phyloP scores from a whole-genome alignment of 2,329 filamentous ascomycete genomes.

The Fusarium nodosum region DNA sequence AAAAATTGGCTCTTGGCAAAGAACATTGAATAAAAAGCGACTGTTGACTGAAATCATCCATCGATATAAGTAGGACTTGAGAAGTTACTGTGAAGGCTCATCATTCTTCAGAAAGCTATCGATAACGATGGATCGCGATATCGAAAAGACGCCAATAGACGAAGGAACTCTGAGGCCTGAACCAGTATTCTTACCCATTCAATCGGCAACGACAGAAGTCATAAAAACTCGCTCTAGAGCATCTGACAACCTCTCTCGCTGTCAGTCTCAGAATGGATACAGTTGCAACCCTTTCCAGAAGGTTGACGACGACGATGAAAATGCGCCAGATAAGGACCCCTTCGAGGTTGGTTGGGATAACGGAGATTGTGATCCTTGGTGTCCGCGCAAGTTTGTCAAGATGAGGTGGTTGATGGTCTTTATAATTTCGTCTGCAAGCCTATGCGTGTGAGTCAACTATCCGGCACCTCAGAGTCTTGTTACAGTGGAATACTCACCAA shows the following conservation, averaged over 20 bases:
- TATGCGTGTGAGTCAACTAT: conserved; percentile 81
- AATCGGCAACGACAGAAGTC: conserved; percentile 9
- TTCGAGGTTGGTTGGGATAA: conserved; percentile 83
- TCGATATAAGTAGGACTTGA: neutral
- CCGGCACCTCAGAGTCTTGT: neutral
- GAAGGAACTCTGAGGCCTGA: conserved; percentile 14
- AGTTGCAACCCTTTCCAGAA: conserved; percentile 52
- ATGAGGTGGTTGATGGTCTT: conserved; percentile 81
- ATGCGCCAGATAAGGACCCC: conserved; percentile 56
- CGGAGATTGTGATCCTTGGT: conserved; percentile 77
- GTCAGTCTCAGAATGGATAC: conserved; percentile 62
- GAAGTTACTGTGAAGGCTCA: neutral
- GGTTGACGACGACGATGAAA: neutral
- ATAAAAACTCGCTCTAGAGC: conserved; percentile 24
- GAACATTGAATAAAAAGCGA: neutral
- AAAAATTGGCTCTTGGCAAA: neutral
- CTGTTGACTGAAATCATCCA: neutral
- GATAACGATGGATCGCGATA: conserved; percentile 43
- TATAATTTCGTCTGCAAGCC: conserved; percentile 79
- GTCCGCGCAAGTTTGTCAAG: conserved; percentile 76
- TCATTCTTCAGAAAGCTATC: neutral
- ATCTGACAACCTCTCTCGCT: conserved; percentile 41
- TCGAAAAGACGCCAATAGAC: conserved; percentile 46
- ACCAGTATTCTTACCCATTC: conserved; percentile 32
- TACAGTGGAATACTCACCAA: neutral